Evolutionary conservation across 225 moss, liverwort and hornwort species (phyloP), one percentile per base, ranked within the genome.

Genomic region (Straminergon stramineum): DNA sequence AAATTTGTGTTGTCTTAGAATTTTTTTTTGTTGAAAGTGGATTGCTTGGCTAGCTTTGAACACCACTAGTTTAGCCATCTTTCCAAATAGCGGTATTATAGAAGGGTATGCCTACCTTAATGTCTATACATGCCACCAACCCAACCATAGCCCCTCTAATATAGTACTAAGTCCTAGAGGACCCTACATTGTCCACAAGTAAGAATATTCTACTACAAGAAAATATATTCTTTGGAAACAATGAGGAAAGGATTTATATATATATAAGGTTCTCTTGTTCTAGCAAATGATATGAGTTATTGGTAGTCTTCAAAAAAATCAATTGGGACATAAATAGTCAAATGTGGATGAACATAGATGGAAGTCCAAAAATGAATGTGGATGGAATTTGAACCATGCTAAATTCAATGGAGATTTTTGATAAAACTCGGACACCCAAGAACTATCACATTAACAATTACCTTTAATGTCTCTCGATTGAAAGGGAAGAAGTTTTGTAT

Each of bases 21-120:
- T 18, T 18, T 66, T 66, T 35, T 18, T 66, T 66, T 35, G 10
- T 35, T 68, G 21, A 37, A 37, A 68, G 21, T 11, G 6, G 21
- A 0, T 68, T 4, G 11, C 0, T 15, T 1, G 5, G 1, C 1
- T 1, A 6, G 2, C 6, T 45, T 45, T 19, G 7, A 74, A 17
- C 6, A 45, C 12, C 4, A 45, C 8, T 73, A 17, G 7, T 45
- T 43, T 28, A 73, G 28, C 28, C 10, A 28, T 45, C 5, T 2
- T 74, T 11, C 2, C 6, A 45, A 30, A 2, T 6, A 4, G 0
- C 1, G 1, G 1, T 5, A 6, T 45, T 74, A 17, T 0, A 45
- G 1, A 43, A 45, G 17, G 74, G 0, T 27, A 9, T 43, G 3
- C 43, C 27, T 73, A 43, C 3, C 3, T 43, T 43, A 1, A 30